phyloP scores from a whole-genome alignment of 139 green algal species.

The Chlorella sp. region DNA sequence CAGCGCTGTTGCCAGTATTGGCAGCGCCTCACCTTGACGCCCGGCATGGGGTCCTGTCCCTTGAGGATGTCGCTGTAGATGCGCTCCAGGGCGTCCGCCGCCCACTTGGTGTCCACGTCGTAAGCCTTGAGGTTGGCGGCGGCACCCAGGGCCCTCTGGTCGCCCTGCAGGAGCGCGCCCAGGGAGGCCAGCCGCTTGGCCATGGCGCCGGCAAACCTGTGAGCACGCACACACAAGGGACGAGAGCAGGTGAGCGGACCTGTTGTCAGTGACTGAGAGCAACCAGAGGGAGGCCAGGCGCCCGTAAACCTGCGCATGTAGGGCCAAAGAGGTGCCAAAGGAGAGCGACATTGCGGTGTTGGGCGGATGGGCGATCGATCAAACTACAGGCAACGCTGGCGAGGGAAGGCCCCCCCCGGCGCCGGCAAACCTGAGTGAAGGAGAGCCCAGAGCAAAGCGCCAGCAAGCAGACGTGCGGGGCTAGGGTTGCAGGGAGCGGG shows the following conservation, averaged over 20 bases:
- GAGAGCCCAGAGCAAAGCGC: too few species aligned
- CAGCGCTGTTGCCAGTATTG: background rate
- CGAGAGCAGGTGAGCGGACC: background rate
- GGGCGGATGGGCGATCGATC: too few species aligned
- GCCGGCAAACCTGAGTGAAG: too few species aligned
- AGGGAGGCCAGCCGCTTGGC: constrained; percentile 44
- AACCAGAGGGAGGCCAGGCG: background rate
- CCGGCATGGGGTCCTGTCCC: background rate
- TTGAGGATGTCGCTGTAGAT: constrained; percentile 33
- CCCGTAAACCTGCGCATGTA: background rate
- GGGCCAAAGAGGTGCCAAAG: background rate
- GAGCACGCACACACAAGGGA: background rate
- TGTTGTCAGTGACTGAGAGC: background rate
- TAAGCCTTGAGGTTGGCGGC: constrained; percentile 32
- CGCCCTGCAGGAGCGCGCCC: constrained; percentile 48
- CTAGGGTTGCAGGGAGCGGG: too few species aligned
- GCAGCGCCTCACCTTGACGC: background rate
- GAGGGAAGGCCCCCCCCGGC: too few species aligned
- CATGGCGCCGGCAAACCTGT: constrained; percentile 53
- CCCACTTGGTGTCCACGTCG: constrained; percentile 51
- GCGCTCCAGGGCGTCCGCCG: constrained; percentile 32
- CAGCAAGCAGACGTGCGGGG: too few species aligned
- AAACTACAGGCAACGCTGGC: too few species aligned
- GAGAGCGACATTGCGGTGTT: background rate
- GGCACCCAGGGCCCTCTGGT: constrained; percentile 39